Evolutionary conservation across 805 yeast genomes (phyloP), one percentile per base, ranked within the genome.

Genomic region (Millerozyma acaciae): DNA sequence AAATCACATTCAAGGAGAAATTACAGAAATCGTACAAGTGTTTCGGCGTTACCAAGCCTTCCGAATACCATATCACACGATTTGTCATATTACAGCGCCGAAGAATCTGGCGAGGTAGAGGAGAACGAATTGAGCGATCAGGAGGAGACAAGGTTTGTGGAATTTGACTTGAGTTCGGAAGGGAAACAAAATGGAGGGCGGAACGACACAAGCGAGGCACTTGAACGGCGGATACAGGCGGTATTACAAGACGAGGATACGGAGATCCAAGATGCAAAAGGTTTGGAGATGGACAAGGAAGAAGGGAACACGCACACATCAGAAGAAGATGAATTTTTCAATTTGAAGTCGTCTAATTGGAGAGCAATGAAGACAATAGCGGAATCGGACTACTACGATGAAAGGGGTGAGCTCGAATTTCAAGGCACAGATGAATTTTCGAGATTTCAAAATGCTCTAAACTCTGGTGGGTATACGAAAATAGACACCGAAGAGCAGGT

Each of bases 401-500:
- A 86, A 16, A 76, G 75, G 47, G 97, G 93, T 4, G 77, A 78
- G 37, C 59, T 79, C 16, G 73, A 79, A 31, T 64, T 77, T 16
- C 42, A 51, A 4, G 39, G 50, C 4, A 51, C 47, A 13, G 67
- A 48, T 20, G 43, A 48, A 20, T 39, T 62, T 10, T 5, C 21
- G 16, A 17, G 17, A 10, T 27, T 27, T 17, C 13, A 15, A 15
- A 6, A 10, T 23, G 13, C 7, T n/a, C n/a, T n/a, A n/a, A 18
- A 25, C 14, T 24, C 35, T 12, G 16, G 27, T 15, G 90, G 95
- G 0, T 93, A 93, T 54, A 93, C 97, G 0, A 81, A 94, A 48
- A 82, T 93, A 6, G 86, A 87, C 18, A 84, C 80, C 1, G 93
- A 85, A 46, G 87, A 81, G 43, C 97, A 93, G 52, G 86, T 88